Percentiles rank a stretch among this genome's conserved stretches.
Evolutionary conservation across 2,329 filamentous ascomycete genomes (phyloP).

Genomic region (Hymenoscyphus scutula): DNA sequence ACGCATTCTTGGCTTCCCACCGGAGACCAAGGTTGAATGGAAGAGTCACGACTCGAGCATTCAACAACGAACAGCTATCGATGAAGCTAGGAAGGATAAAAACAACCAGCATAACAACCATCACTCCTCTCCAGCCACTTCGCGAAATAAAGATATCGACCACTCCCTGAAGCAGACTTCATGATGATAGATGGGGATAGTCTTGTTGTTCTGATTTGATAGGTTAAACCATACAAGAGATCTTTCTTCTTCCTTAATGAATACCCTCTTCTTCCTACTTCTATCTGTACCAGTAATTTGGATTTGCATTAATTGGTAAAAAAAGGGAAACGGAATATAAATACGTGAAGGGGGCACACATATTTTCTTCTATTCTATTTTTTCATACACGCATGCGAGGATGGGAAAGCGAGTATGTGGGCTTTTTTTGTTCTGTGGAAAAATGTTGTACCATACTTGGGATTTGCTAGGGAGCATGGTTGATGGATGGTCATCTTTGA

Average conservation of each 20-base stretch:
- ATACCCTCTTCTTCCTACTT: neutral
- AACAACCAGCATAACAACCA: slow-evolving; percentile 46
- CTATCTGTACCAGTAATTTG: slow-evolving; percentile 34
- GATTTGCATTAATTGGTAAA: slow-evolving; percentile 16
- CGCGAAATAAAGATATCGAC: slow-evolving; percentile 30
- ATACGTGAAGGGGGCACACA: neutral
- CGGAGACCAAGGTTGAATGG: slow-evolving; percentile 89
- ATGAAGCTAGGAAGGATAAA: slow-evolving; percentile 89
- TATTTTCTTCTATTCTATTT: slow-evolving; percentile 2
- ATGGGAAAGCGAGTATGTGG: neutral
- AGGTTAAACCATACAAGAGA: slow-evolving; percentile 12
- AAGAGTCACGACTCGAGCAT: slow-evolving; percentile 97
- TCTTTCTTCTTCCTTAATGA: slow-evolving; percentile 5
- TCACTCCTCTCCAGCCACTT: slow-evolving; percentile 21
- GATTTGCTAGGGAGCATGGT: slow-evolving; percentile 1
- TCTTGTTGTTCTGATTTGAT: slow-evolving; percentile 15
- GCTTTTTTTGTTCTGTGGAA: neutral
- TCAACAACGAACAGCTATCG: slow-evolving; percentile 83
- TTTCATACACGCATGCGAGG: neutral
- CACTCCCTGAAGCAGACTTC: slow-evolving; percentile 27
- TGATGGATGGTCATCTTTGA: neutral
- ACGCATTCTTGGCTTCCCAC: slow-evolving; percentile 78
- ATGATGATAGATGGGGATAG: slow-evolving; percentile 18
- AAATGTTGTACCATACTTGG: slow-evolving; percentile 1
- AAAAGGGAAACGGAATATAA: neutral